Conservation (phyloP, 306 rosid species). For the Acacia acuminata region DNA sequence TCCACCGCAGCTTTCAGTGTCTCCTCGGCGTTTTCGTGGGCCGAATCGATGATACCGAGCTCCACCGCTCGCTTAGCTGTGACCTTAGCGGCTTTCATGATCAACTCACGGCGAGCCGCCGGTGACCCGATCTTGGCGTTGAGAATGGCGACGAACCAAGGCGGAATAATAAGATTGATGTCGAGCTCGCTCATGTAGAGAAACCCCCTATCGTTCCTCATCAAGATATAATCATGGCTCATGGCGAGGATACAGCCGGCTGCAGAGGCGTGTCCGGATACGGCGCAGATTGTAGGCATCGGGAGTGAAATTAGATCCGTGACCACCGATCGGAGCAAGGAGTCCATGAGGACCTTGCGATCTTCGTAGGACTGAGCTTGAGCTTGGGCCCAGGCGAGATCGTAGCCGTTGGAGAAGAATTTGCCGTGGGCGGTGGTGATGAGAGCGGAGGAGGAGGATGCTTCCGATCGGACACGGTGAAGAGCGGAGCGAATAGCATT, state of each 20-base stretch:
- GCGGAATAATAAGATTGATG: conserved; percentile 52
- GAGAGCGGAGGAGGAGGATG: conserved; percentile 50
- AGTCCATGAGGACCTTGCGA: conserved; percentile 32
- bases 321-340: conserved; percentile 37
- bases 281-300: conserved; percentile 78
- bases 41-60: conserved; percentile 63
- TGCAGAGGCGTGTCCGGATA: conserved; percentile 82
- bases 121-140: conserved; percentile 54
- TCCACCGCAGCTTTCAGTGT: conserved; percentile 59
- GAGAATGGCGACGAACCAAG: conserved; percentile 57
- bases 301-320: conserved; percentile 68
- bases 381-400: conserved; percentile 55
- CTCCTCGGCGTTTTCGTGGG: conserved; percentile 50
- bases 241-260: conserved; percentile 70
- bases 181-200: conserved; percentile 91
- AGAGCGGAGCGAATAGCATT: conserved; percentile 54
- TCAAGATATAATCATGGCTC: conserved; percentile 69
- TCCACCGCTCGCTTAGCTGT: conserved; percentile 59
- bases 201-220: conserved; percentile 76
- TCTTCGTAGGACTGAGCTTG: conserved; percentile 3
- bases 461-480: conserved; percentile 53
- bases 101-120: conserved; percentile 47
- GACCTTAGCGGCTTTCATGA: conserved; percentile 65
- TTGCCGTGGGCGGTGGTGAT: conserved; percentile 88
- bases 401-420: conserved; percentile 91